Percentiles rank a stretch among this genome's conserved stretches.
These are phyloP conservation scores for Austroboletus festivus DNA, from an alignment of 768 basidiomycete genomes.

Conservation along the genomic window DNA sequence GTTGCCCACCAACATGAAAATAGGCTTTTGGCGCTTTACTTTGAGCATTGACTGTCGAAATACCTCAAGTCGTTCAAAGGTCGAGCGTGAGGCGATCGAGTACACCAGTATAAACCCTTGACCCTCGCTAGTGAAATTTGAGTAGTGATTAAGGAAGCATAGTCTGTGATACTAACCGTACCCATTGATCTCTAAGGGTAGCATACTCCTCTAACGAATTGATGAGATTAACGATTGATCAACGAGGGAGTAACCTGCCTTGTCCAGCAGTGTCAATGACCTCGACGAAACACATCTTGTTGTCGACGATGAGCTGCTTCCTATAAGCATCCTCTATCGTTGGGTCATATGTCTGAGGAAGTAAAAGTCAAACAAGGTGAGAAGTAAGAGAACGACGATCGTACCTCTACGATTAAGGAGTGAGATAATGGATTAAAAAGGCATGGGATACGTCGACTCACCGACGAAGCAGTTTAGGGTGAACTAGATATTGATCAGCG, in stretches of 20 bases:
- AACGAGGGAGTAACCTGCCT: slow-evolving; percentile 50
- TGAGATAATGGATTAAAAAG: slow-evolving; percentile 14
- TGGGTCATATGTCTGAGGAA: slow-evolving; percentile 84
- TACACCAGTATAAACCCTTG: slow-evolving; percentile 98
- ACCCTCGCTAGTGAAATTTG: slow-evolving; percentile 67
- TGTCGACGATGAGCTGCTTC: slow-evolving; percentile 92
- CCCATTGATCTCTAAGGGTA: slow-evolving; percentile 96
- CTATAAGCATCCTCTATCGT: slow-evolving; percentile 98
- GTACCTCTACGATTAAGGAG: slow-evolving; percentile 48
- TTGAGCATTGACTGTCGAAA: slow-evolving; percentile 88
- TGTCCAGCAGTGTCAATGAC: slow-evolving; percentile 98
- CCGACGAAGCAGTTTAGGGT: slow-evolving; percentile 96
- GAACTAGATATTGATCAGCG: slow-evolving; percentile 56
- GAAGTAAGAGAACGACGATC: slow-evolving; percentile 14
- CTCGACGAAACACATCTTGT: slow-evolving; percentile 93
- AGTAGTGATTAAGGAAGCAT: slow-evolving; percentile 6
- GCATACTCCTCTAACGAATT: slow-evolving; percentile 84
- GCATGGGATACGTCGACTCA: slow-evolving; percentile 38
- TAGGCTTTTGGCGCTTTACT: slow-evolving; percentile 80
- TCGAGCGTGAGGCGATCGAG: slow-evolving; percentile 91
- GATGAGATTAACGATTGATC: slow-evolving; percentile 15
- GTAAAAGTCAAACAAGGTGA: slow-evolving; percentile 9
- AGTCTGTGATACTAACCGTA: slow-evolving; percentile 60
- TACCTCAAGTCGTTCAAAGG: slow-evolving; percentile 85
- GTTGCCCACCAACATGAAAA: slow-evolving; percentile 95